Evolutionary conservation across 768 basidiomycete species (phyloP).

Genomic region (Rossbeevera mucosa): DNA sequence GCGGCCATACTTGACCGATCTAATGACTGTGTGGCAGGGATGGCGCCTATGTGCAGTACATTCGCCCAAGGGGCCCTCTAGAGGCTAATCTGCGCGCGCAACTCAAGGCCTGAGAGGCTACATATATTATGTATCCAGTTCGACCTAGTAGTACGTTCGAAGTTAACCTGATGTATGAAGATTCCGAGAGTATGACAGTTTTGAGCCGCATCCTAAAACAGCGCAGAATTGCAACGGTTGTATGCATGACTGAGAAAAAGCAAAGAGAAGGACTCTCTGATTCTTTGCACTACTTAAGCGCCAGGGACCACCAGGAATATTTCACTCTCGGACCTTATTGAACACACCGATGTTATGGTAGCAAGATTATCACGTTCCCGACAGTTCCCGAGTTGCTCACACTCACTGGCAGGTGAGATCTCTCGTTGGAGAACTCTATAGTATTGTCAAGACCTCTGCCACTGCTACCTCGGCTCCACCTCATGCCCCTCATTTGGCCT

Average conservation of each 20-base stretch:
- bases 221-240: not conserved
- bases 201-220: not conserved
- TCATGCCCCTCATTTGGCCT: too few species aligned
- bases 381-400: too few species aligned
- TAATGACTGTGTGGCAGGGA: constrained; percentile 40
- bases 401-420: too few species aligned
- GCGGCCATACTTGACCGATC: not conserved
- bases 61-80: constrained; percentile 81
- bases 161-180: not conserved
- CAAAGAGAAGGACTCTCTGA: too few species aligned
- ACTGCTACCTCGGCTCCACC: too few species aligned
- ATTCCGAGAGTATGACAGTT: not conserved
- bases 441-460: too few species aligned
- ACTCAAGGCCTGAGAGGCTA: constrained; percentile 56
- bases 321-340: too few species aligned
- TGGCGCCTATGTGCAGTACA: constrained; percentile 93
- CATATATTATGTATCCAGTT: constrained; percentile 4
- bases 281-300: too few species aligned
- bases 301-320: too few species aligned
- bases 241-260: not conserved
- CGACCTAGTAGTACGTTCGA: not conserved
- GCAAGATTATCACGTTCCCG: too few species aligned
- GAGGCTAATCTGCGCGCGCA: constrained; percentile 83
- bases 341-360: too few species aligned
- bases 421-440: too few species aligned